phyloP scores from a whole-genome alignment of 1,139 yeast species.

The Pichia sp. region DNA sequence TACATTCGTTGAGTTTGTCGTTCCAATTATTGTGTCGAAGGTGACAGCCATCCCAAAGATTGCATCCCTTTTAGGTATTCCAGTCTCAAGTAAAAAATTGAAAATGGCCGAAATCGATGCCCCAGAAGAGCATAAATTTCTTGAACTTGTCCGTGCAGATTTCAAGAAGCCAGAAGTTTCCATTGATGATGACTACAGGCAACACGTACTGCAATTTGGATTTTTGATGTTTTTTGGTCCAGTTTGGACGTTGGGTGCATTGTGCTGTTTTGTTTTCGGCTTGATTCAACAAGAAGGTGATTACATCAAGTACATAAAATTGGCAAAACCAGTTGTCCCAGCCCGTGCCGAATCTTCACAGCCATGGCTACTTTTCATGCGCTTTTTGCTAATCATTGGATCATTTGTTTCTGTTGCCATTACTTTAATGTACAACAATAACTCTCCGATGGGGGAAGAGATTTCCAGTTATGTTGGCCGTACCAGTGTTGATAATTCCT shows the following conservation, averaged over 20 bases:
- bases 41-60: constrained; percentile 28
- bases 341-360: constrained; percentile 60
- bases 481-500: constrained; percentile 36
- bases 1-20: constrained; percentile 54
- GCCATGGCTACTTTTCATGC: constrained; percentile 73
- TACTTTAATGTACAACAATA: constrained; percentile 63
- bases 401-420: constrained; percentile 67
- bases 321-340: constrained; percentile 50
- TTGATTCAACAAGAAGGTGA: constrained; percentile 47
- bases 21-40: constrained; percentile 44
- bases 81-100: constrained; percentile 26
- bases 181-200: constrained; percentile 69
- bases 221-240: constrained; percentile 79
- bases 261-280: constrained; percentile 60
- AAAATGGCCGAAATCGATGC: constrained; percentile 41
- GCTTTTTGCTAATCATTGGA: constrained; percentile 68
- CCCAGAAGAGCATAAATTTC: constrained; percentile 49
- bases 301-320: constrained; percentile 37
- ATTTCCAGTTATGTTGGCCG: constrained; percentile 15
- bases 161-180: constrained; percentile 56
- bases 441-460: constrained; percentile 22
- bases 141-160: constrained; percentile 51
- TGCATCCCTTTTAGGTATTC: constrained; percentile 27
- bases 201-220: constrained; percentile 76
- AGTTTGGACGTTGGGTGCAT: constrained; percentile 86